Percentiles rank a stretch among this genome's conserved stretches.
These are phyloP conservation scores for Ehretia macrophylla DNA, from an alignment of 257 asterid genomes.

Conservation along the genomic window DNA sequence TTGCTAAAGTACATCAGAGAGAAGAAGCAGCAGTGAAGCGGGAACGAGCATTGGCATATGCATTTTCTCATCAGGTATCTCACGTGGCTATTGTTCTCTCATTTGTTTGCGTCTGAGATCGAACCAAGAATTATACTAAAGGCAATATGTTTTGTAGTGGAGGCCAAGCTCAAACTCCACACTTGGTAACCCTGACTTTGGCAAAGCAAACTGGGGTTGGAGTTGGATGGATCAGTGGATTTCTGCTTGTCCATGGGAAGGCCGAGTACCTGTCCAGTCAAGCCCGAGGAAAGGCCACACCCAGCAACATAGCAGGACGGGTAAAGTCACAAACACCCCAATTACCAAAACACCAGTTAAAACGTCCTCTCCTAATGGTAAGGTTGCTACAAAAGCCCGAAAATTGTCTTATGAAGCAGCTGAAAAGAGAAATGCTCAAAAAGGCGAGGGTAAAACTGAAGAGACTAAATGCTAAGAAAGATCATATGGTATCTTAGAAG, in stretches of 20 bases:
- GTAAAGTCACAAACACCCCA: constrained; percentile 35
- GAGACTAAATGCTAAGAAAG: background rate
- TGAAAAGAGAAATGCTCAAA: constrained; percentile 32
- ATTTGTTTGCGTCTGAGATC: background rate
- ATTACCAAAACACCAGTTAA: constrained; percentile 35
- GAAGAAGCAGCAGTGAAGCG: constrained; percentile 90
- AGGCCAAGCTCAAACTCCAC: constrained; percentile 62
- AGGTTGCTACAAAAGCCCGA: constrained; percentile 39
- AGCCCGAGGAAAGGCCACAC: constrained; percentile 49
- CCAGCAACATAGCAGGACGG: constrained; percentile 31
- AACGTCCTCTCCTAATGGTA: constrained; percentile 49
- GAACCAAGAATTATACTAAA: background rate
- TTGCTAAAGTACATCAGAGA: constrained; percentile 79
- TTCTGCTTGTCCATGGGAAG: constrained; percentile 98
- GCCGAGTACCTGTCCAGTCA: constrained; percentile 39
- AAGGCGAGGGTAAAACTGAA: constrained; percentile 31
- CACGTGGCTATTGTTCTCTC: background rate
- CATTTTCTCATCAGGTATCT: constrained; percentile 85
- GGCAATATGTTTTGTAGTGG: constrained; percentile 55
- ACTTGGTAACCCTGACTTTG: constrained; percentile 44
- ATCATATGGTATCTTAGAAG: background rate
- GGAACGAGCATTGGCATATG: constrained; percentile 91
- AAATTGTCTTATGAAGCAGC: constrained; percentile 44
- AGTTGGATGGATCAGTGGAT: constrained; percentile 98
- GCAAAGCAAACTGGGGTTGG: constrained; percentile 91